Conservation (phyloP, 495 filamentous ascomycete genomes). For the Lasiosphaeria hispida region DNA sequence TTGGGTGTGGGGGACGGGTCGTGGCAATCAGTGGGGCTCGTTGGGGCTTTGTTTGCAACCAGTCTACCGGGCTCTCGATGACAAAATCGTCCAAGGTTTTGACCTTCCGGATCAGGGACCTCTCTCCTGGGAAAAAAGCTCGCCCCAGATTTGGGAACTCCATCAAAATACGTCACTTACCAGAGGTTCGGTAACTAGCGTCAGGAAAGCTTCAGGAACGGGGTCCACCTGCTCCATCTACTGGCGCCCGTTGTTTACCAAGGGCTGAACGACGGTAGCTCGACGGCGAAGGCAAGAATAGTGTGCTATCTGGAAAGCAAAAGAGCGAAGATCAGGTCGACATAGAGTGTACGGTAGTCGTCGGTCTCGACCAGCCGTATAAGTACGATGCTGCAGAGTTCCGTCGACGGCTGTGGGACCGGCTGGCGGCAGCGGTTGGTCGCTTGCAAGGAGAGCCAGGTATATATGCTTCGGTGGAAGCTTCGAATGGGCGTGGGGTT, state of each 20-base stretch:
- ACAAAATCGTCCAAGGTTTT: no score
- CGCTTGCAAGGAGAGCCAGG: not conserved
- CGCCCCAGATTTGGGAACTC: no score
- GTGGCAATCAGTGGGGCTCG: no score
- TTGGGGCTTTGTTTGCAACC: no score
- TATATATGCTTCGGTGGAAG: not conserved
- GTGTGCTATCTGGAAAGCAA: not conserved
- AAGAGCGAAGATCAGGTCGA: conserved; percentile 1
- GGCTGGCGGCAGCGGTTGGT: conserved; percentile 11
- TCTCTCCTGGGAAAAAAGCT: no score
- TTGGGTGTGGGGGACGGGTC: no score
- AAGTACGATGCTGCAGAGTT: conserved; percentile 25
- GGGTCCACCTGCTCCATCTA: conserved; percentile 18
- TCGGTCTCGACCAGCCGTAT: conserved; percentile 1
- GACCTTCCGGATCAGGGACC: no score
- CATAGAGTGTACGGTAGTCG: not conserved
- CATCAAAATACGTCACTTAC: not conserved
- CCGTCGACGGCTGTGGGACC: conserved; percentile 19
- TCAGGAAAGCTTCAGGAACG: conserved; percentile 13
- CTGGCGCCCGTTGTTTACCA: not conserved
- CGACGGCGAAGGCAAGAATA: not conserved
- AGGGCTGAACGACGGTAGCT: not conserved
- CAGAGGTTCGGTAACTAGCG: not conserved
- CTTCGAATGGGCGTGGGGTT: not conserved
- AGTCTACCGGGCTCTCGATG: no score